Evolutionary conservation across 495 filamentous ascomycete genomes (phyloP).

Genomic region (Talaromyces borbonicus): DNA sequence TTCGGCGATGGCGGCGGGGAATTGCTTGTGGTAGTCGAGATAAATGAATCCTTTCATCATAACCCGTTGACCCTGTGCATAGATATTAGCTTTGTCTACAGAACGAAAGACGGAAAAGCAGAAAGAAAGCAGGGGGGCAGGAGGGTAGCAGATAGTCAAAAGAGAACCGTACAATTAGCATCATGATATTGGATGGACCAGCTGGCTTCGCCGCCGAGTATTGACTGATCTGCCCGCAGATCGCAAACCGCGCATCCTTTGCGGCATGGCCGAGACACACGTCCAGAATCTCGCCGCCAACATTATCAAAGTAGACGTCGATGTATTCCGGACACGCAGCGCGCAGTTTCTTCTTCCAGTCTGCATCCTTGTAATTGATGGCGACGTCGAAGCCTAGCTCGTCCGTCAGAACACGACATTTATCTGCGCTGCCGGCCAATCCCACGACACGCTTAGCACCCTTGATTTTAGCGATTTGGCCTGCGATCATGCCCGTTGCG

Average conservation of each 20-base stretch:
- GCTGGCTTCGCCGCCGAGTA: constrained; percentile 40
- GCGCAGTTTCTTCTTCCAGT: constrained; percentile 42
- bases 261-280: constrained; percentile 37
- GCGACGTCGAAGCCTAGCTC: constrained; percentile 43
- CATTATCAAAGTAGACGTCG: constrained; percentile 51
- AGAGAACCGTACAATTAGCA: constrained; percentile 35
- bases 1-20: constrained; percentile 32
- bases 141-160: background rate
- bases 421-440: constrained; percentile 39
- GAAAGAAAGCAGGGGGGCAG: no score
- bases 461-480: constrained; percentile 58
- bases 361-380: constrained; percentile 45
- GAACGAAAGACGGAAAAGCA: no score
- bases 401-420: constrained; percentile 37
- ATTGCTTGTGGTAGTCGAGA: constrained; percentile 40
- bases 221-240: constrained; percentile 46
- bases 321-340: constrained; percentile 40
- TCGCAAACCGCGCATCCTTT: constrained; percentile 38
- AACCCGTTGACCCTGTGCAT: constrained; percentile 33
- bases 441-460: constrained; percentile 45
- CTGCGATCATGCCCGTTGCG: constrained; percentile 57
- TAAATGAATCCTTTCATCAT: constrained; percentile 50
- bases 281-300: constrained; percentile 47
- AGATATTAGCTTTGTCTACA: constrained; percentile 14
- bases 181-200: constrained; percentile 39